Evolutionary conservation across 495 filamentous ascomycete species (phyloP).

Genomic region (Penicillium bialowiezense): DNA sequence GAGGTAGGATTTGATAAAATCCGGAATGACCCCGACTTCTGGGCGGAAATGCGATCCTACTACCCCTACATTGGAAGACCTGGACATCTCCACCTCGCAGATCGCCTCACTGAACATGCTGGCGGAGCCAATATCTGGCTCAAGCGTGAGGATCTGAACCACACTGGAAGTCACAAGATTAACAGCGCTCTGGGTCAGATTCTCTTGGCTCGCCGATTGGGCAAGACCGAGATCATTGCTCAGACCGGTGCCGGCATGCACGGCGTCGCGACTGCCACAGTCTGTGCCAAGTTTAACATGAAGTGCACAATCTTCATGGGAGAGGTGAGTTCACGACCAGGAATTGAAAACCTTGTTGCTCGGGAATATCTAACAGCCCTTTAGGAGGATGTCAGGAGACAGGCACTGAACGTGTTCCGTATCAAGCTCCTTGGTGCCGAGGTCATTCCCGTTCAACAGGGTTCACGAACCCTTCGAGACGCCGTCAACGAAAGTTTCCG

Average conservation of each 20-base stretch:
- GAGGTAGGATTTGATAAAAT: constrained; percentile 87
- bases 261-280: constrained; percentile 92
- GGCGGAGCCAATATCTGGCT: constrained; percentile 95
- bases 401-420: constrained; percentile 92
- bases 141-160: constrained; percentile 93
- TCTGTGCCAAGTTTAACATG: constrained; percentile 95
- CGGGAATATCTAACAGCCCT: too few species aligned
- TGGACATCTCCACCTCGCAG: constrained; percentile 82
- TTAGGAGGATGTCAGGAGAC: constrained; percentile 90
- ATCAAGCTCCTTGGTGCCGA: constrained; percentile 90
- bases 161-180: constrained; percentile 87
- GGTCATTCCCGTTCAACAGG: constrained; percentile 85
- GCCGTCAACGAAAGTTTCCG: constrained; percentile 93
- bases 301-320: constrained; percentile 94
- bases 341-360: too few species aligned
- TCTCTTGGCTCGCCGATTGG: constrained; percentile 74
- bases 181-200: constrained; percentile 95
- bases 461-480: constrained; percentile 79
- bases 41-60: constrained; percentile 94
- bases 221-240: constrained; percentile 93
- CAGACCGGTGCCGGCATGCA: constrained; percentile 97
- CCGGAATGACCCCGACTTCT: constrained; percentile 84
- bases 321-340: too few species aligned
- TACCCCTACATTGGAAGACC: constrained; percentile 98
- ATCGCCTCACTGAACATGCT: constrained; percentile 80